Evolutionary conservation across 1,284 basidiomycete genomes (phyloP), one percentile per base, ranked within the genome.

Genomic region (Ganoderma boninense): DNA sequence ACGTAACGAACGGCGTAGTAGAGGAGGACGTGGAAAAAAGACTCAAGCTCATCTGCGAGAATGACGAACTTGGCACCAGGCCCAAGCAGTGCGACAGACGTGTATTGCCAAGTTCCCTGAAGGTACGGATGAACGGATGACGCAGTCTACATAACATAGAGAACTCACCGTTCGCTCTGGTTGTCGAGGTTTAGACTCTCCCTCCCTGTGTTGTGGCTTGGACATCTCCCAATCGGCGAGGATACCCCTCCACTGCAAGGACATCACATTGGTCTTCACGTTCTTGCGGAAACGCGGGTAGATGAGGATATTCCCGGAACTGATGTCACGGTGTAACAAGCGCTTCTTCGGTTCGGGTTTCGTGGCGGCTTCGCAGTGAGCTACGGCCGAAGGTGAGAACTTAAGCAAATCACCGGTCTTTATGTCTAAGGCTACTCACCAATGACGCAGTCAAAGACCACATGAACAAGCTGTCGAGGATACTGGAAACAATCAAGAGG

Each of bases 141-240:
- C 10, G 10, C 29, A 6, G 52, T 16, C n/a, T 4, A 52, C 11
- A 26, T 4, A 49, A 14, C 32, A 2, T 20, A 8, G 6, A 10
- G 7, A 5, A 61, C 69, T 29, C 40, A 68, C 69, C 11, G 69
- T 66, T 2, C 67, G 64, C 10, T 62, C 63, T 8, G 67, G 65
- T 52, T 73, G 72, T 5, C 62, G 52, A 16, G 54, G 59, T 26
- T 11, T 49, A 16, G 44, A 23, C 1, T 18, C 14, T 11, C 42
- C 10, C n/a, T 23, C 26, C 29, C 57, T 64, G 20, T 54, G 57
- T 10, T 67, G 26, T 0, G 56, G 52, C 62, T 71, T 71, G 16
- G 68, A 62, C 23, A 73, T 46, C 38, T 73, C 72, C 72, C 72
- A 73, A 23, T 71, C 72, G 1, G 52, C 42, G 14, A 74, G 71